Conservation (phyloP, 2,329 filamentous ascomycete species). For the Myriosclerotinia duriaeana region DNA sequence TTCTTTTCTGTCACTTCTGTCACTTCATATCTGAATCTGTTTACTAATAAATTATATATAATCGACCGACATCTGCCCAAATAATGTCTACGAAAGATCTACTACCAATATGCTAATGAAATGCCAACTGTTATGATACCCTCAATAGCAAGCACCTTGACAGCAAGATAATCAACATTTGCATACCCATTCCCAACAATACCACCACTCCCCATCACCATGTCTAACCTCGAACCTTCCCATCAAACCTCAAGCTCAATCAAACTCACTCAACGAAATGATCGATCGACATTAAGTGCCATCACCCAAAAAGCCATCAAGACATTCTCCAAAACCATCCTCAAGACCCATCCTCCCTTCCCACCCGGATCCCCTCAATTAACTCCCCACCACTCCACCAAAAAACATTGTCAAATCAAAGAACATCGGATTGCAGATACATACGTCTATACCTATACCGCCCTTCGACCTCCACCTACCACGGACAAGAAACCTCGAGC, state of each 20-base stretch:
- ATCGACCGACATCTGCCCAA: too few relatives aligned
- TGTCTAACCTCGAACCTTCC: constrained; percentile 4
- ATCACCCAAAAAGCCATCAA: constrained; percentile 1
- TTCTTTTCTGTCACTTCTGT: not conserved
- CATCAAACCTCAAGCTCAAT: not conserved
- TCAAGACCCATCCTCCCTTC: constrained; percentile 7
- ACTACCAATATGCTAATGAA: not conserved
- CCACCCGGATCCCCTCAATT: not conserved
- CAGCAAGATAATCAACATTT: not conserved
- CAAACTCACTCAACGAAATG: constrained; percentile 14
- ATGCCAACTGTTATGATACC: not conserved
- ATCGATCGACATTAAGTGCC: constrained; percentile 1
- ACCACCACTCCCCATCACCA: not conserved
- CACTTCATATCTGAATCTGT: not conserved
- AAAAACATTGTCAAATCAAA: constrained; percentile 6
- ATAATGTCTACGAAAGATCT: not conserved
- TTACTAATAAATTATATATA: too few relatives aligned
- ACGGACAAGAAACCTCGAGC: not conserved
- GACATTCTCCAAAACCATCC: constrained; percentile 1
- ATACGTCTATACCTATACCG: not conserved
- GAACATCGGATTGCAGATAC: constrained; percentile 7
- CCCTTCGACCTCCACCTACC: not conserved
- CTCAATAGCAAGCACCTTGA: not conserved
- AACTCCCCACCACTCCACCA: constrained; percentile 1
- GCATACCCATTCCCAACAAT: not conserved